phyloP scores from a whole-genome alignment of 192 early-diverging fungal genomes.

The Podila epicladia region DNA sequence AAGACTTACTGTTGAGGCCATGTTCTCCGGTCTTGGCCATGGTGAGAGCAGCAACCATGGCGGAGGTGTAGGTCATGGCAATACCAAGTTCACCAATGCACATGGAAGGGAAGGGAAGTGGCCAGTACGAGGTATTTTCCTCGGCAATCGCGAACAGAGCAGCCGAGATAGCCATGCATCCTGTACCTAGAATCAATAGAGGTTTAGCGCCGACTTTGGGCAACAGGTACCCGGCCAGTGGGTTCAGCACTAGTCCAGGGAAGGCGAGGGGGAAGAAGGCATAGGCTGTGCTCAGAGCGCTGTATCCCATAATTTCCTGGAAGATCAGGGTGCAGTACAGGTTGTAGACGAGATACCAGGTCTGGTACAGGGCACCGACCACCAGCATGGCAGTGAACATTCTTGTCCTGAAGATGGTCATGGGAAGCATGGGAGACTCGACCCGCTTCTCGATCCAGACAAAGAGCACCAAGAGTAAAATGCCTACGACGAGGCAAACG shows the following conservation, averaged over 20 bases:
- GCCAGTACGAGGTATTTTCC: constrained; percentile 37
- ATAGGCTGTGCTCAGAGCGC: constrained; percentile 53
- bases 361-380: constrained; percentile 53
- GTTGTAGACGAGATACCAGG: constrained; percentile 55
- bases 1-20: constrained; percentile 46
- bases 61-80: constrained; percentile 50
- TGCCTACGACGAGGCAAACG: constrained; percentile 40
- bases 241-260: constrained; percentile 44
- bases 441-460: constrained; percentile 53
- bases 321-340: constrained; percentile 60
- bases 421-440: constrained; percentile 51
- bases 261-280: constrained; percentile 58
- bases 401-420: constrained; percentile 53
- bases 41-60: constrained; percentile 47
- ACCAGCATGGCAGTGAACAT: constrained; percentile 61
- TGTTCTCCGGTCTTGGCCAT: constrained; percentile 50
- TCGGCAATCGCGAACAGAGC: constrained; percentile 33
- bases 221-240: constrained; percentile 52
- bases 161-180: constrained; percentile 39
- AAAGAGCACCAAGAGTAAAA: constrained; percentile 49
- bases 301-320: constrained; percentile 57
- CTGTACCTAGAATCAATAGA: constrained; percentile 32
- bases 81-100: constrained; percentile 49
- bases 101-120: constrained; percentile 49
- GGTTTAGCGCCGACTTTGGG: constrained; percentile 47